Base-by-base conservation (phyloP, 2,329 filamentous ascomycete species). In the Fusarium sp. region DNA sequence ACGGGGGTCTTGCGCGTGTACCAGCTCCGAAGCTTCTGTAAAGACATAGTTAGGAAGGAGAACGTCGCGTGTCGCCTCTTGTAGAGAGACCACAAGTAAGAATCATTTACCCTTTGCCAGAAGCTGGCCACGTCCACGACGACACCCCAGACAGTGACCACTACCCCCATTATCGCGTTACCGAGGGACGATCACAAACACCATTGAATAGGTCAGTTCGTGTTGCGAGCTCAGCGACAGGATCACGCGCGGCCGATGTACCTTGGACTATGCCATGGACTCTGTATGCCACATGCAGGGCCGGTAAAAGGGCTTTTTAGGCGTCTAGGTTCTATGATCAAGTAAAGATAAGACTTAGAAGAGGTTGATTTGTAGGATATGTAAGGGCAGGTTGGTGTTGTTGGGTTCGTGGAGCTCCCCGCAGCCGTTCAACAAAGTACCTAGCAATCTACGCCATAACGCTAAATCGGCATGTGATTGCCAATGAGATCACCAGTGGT, bases 11-110 rank as follows among this genome's bases (percentile, higher is more conserved):
- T 91, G 67, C 86, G 85, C 58, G 81, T 87, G 83, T 90, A 91
- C 89, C 92, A 93, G 56, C 82, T 82, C 65, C 87, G 81, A 51
- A 93, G 81, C 83, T 88, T 91, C 92, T 95, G 78, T 53, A 78
- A 55, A 57, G 58, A 61, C 63, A 70, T 72, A 48, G 60, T 63
- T 50, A 71, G 67, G 50, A 39, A 58, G 39, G 57, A 28, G 38
- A 38, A 40, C 24, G 54, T 40, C 43, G 51, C 56, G 45, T 61
- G 62, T 50, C 51, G 40, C 61, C 34, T 26, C 28, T 31, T 11
- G 28, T 13, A 18, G n/a, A 28, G 38, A 48, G 18, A 10, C n/a
- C 50, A 46, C 28, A 11, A 46, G 46, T 43, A 45, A n/a, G 31
- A n/a, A 58, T 31, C 74, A 79, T 68, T 49, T 79, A 91, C 90